A percentile compares a stretch with the other conserved stretches of the same genome.
These are phyloP conservation scores for Coccomyxa sp. DNA, from an alignment of 139 green algal genomes.

Conservation along the genomic window DNA sequence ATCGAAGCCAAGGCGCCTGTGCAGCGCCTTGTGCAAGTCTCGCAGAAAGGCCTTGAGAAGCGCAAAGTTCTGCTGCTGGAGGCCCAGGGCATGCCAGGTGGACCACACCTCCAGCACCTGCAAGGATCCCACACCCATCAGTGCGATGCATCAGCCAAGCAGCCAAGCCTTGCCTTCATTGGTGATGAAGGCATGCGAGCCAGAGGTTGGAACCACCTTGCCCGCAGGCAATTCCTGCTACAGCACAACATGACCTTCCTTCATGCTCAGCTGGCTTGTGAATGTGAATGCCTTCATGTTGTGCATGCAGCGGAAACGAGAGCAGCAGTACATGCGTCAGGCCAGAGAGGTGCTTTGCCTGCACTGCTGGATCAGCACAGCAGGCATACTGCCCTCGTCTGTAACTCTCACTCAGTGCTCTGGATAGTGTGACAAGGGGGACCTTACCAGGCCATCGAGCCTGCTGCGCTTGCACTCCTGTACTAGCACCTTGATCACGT, in stretches of 20 bases:
- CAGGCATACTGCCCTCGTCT: background rate
- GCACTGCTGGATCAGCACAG: background rate
- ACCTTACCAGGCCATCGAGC: slow-evolving; percentile 45
- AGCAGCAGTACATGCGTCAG: background rate
- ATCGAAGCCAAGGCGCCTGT: background rate
- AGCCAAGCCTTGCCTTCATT: background rate
- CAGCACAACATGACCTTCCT: no score
- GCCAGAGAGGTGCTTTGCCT: background rate
- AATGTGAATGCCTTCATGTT: background rate
- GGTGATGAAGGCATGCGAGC: no score
- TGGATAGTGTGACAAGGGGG: background rate
- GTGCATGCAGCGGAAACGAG: background rate
- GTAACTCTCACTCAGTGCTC: no score
- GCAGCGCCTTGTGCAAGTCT: background rate
- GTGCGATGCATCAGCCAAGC: background rate
- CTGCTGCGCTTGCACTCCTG: slow-evolving; percentile 7
- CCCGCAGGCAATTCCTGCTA: no score
- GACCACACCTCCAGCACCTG: slow-evolving; percentile 54
- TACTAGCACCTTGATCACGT: slow-evolving; percentile 14
- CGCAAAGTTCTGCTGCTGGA: background rate
- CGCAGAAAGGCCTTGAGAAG: background rate
- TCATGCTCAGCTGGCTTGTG: background rate
- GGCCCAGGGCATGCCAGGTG: background rate
- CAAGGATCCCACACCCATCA: background rate
- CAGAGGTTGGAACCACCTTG: no score